A percentile compares a stretch with the other conserved stretches of the same genome.
Conservation (phyloP, 148 eudicot species). For the Beta vulgaris region DNA sequence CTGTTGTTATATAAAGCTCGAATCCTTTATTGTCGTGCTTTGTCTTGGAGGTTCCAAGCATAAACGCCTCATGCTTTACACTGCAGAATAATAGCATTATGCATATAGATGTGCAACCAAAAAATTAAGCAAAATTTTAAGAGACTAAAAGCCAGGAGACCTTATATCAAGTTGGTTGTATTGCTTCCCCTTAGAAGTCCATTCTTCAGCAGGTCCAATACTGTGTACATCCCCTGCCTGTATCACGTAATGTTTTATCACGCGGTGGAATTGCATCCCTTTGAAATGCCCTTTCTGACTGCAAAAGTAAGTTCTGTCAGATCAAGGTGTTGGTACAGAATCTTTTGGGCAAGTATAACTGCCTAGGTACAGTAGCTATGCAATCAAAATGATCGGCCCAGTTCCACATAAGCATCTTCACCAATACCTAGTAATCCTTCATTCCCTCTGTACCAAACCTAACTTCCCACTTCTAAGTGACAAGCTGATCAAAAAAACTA, state of each 20-base stretch:
- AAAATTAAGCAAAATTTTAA: background rate
- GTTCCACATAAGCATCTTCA: background rate
- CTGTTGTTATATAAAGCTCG: conserved; percentile 83
- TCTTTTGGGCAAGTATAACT: no score
- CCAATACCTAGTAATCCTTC: no score
- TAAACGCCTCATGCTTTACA: conserved; percentile 92
- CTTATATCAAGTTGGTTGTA: conserved; percentile 73
- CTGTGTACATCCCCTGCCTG: conserved; percentile 76
- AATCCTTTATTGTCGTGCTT: conserved; percentile 58
- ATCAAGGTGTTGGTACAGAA: no score
- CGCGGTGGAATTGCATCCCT: conserved; percentile 87
- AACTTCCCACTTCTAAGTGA: no score
- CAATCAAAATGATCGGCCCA: no score
- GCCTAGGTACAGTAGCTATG: no score
- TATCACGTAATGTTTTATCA: conserved; percentile 83
- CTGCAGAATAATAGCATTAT: conserved; percentile 35
- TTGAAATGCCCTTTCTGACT: conserved; percentile 83
- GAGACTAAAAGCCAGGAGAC: conserved; percentile 30
- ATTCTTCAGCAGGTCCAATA: conserved; percentile 67
- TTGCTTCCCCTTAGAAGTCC: conserved; percentile 83
- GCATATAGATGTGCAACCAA: conserved; percentile 4
- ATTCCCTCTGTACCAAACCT: no score
- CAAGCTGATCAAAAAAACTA: no score
- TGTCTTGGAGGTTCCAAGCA: conserved; percentile 85
- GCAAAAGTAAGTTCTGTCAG: conserved; percentile 31